Base-by-base conservation (phyloP, 768 basidiomycete species). In the Suillus decipiens region DNA sequence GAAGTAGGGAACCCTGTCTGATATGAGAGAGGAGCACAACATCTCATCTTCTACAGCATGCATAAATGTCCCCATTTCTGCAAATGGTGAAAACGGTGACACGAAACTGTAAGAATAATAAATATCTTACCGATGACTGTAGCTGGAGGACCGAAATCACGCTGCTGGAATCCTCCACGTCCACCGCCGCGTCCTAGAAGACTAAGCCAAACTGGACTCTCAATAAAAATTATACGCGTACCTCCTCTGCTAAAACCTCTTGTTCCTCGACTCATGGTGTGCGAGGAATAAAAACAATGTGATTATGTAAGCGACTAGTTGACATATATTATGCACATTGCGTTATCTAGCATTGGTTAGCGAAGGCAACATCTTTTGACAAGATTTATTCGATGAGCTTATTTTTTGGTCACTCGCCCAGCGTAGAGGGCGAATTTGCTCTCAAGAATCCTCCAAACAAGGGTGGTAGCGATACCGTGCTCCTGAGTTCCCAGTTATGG, bases 41-140 rank as follows among this genome's bases (percentile, higher is more conserved):
- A 99, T 99, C 75, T 99, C 96, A 64, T 93, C 94, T 78, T 99
- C 96, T 45, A 99, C 96, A 15, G 96, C 91, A 74, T 99, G 97
- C 37, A 95, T 73, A 74, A 99, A 97, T 1, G 89, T 80, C 62
- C 96, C 95, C 80, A 96, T 89, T 80, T 97, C 96, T 97, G 69
- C 33, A n/a, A 31, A 63, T 55, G 55, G 43, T 36, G 43, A 45
- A 54, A 63, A 72, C 55, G 61, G 67, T 54, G 36, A 59, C 59
- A 6, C 47, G 12, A 45, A 36, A 62, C 54, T 56, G 59, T 22
- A 43, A n/a, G 11, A 9, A 15, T 41, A 51, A 19, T 42, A 31
- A 47, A n/a, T 37, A 36, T 60, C 81, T 57, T 67, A 89, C 92
- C 92, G 47, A 93, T 74, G 22, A 94, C 90, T 57, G 82, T 83